Evolutionary conservation across 106 monocot genomes (phyloP).

Genomic region (Narthecium ossifragum): DNA sequence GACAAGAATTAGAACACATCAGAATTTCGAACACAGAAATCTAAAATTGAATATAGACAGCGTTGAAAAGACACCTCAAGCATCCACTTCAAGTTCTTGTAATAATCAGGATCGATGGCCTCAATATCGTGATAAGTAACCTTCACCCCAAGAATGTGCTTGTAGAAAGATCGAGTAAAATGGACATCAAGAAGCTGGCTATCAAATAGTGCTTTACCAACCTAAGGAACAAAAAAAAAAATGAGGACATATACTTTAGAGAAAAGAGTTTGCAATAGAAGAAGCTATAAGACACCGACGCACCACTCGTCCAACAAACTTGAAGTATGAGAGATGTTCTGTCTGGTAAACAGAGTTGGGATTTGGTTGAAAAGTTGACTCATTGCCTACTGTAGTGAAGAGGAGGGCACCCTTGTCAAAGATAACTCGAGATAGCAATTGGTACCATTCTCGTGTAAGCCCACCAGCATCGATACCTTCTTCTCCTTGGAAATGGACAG

Average conservation of each 20-base stretch:
- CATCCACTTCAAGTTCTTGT: slow-evolving; percentile 96
- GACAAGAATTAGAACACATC: neutral
- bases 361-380: slow-evolving; percentile 94
- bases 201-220: slow-evolving; percentile 97
- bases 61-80: slow-evolving; percentile 62
- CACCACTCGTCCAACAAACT: slow-evolving; percentile 98
- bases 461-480: slow-evolving; percentile 99
- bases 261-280: neutral
- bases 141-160: slow-evolving; percentile 93
- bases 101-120: slow-evolving; percentile 95
- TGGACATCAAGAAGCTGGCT: slow-evolving; percentile 95
- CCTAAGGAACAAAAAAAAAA: slow-evolving; percentile 37
- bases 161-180: slow-evolving; percentile 98
- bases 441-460: slow-evolving; percentile 96
- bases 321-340: slow-evolving; percentile 96
- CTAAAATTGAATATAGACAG: neutral
- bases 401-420: slow-evolving; percentile 97
- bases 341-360: slow-evolving; percentile 98
- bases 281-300: slow-evolving; percentile 17
- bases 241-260: neutral
- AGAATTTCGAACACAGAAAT: neutral
- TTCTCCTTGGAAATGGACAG: slow-evolving; percentile 98
- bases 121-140: slow-evolving; percentile 99
- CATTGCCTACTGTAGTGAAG: slow-evolving; percentile 97
- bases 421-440: slow-evolving; percentile 81